These are phyloP conservation scores for Solanum chiquidenum DNA, from an alignment of 257 asterid species.

Conservation along the genomic window DNA sequence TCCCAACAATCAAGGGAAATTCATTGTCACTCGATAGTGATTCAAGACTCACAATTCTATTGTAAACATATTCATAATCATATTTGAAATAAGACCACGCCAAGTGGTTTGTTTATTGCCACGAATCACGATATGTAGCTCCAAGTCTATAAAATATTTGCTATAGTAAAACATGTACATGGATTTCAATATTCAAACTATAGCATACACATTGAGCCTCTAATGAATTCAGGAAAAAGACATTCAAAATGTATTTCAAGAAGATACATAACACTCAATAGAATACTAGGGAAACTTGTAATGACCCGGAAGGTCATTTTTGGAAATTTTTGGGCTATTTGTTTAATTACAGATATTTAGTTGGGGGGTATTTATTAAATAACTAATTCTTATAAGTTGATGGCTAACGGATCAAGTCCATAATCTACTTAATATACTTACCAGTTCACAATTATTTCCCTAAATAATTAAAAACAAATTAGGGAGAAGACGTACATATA, in stretches of 20 bases:
- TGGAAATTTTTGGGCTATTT: no score
- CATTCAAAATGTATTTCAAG: not conserved
- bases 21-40: not conserved
- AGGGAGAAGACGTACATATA: no score
- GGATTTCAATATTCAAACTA: not conserved
- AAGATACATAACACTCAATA: not conserved
- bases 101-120: not conserved
- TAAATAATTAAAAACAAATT: no score
- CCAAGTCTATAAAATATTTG: not conserved
- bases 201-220: not conserved
- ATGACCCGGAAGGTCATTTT: no score
- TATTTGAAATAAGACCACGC: not conserved
- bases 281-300: not conserved
- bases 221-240: not conserved
- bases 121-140: not conserved
- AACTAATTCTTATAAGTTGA: no score
- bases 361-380: no score
- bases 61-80: not conserved
- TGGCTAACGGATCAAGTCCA: no score
- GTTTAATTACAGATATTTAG: no score
- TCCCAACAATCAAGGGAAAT: not conserved
- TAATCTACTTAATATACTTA: no score
- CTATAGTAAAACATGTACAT: not conserved
- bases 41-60: not conserved
- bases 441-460: no score